Conservation (phyloP, 129 eudicot genomes). For the Lactuca sativa region DNA sequence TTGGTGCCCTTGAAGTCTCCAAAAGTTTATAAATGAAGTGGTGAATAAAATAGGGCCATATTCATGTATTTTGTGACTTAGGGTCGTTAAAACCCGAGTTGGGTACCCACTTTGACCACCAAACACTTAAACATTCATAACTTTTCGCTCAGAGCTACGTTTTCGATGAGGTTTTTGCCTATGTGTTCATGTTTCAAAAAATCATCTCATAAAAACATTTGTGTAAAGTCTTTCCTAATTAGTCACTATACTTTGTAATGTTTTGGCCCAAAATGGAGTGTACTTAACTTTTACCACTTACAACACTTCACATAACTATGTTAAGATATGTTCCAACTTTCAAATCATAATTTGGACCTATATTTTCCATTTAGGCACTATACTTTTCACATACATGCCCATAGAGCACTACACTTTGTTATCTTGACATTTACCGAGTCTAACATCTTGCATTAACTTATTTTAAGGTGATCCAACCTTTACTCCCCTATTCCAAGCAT, state of each 20-base stretch:
- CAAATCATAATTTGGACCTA: no score
- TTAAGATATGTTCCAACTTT: no score
- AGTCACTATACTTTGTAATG: no score
- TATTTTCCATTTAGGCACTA: not conserved
- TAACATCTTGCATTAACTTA: not conserved
- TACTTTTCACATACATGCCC: no score
- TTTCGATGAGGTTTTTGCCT: not conserved
- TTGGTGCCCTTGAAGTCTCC: constrained; percentile 2
- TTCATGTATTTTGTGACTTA: not conserved
- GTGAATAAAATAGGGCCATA: not conserved
- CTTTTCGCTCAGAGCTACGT: not conserved
- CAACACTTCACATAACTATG: no score
- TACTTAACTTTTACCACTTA: no score
- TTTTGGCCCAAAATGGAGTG: no score
- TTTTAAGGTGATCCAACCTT: not conserved
- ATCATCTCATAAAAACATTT: not conserved
- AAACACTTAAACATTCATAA: not conserved
- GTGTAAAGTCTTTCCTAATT: no score
- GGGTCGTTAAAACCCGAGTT: not conserved
- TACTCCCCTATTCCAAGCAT: not conserved
- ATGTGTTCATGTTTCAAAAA: not conserved
- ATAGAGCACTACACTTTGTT: no score
- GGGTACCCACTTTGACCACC: not conserved
- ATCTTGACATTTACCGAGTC: not conserved
- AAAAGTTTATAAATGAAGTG: not conserved